Conservation (phyloP, 805 yeast species). For the Suhomyces tanzawaensis region DNA sequence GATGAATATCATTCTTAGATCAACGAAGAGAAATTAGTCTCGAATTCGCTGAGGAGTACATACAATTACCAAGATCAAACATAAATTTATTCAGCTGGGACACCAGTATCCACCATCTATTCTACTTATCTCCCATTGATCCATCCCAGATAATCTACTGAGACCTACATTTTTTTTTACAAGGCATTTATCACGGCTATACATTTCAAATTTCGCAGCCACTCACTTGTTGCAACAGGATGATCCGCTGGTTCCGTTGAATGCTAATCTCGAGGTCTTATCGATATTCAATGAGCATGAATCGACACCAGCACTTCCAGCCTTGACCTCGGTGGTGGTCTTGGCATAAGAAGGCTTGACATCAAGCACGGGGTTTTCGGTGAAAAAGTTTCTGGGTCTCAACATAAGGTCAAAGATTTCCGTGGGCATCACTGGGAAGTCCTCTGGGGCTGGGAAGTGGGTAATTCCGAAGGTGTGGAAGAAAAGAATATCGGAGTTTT, state of each 20-base stretch:
- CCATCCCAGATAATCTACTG: too few relatives aligned
- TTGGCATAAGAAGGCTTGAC: slow-evolving; percentile 58
- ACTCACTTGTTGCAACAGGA: slow-evolving; percentile 22
- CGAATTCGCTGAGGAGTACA: too few relatives aligned
- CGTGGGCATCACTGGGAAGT: slow-evolving; percentile 87
- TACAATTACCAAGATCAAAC: too few relatives aligned
- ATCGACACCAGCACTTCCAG: slow-evolving; percentile 34
- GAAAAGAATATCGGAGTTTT: slow-evolving; percentile 67
- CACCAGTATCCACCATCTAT: too few relatives aligned
- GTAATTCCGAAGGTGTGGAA: slow-evolving; percentile 85
- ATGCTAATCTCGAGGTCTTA: slow-evolving; percentile 52
- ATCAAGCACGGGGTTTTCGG: slow-evolving; percentile 74
- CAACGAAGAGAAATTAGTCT: too few relatives aligned
- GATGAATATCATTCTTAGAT: too few relatives aligned
- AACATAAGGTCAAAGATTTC: slow-evolving; percentile 73
- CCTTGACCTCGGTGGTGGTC: slow-evolving; percentile 42
- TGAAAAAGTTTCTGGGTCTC: slow-evolving; percentile 78
- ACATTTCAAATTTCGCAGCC: too few relatives aligned
- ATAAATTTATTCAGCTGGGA: too few relatives aligned
- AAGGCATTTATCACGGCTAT: too few relatives aligned
- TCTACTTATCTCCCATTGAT: too few relatives aligned
- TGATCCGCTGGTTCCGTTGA: slow-evolving; percentile 33
- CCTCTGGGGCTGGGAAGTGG: slow-evolving; percentile 87
- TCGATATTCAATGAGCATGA: slow-evolving; percentile 40
- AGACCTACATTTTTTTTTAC: too few relatives aligned